Evolutionary conservation across 225 moss, liverwort and hornwort genomes (phyloP), one percentile per base, ranked within the genome.

Genomic region (Takakia lepidozioides): DNA sequence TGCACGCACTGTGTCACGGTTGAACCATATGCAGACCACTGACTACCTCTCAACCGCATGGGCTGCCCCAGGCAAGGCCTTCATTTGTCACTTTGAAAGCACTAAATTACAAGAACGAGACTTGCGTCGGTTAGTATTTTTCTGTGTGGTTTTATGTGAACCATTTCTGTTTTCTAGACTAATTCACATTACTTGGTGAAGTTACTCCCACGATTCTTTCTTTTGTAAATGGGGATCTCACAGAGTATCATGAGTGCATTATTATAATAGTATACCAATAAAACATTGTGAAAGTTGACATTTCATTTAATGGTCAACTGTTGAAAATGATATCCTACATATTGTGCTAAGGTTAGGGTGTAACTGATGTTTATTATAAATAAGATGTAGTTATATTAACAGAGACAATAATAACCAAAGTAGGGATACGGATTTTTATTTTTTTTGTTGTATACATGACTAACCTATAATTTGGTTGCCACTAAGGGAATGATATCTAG

Each of bases 21-120:
- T 85, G 59, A 79, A 82, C 67, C 79, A 85, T 38, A 85, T 82
- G 79, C 85, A 89, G 43, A 76, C 79, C 27, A 73, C 64, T 57
- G 80, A 89, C 29, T 85, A 80, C 35, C 76, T 85, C 34, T 74
- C 80, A 6, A 72, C 76, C 61, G 71, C 80, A 25, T 90, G 83
- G 85, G 72, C 77, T 46, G 66, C 78, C 64, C 89, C 80, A 16
- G 85, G 85, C 51, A 86, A 85, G 30, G 77, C 77, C 27, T 72
- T 72, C 27, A 72, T 68, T 25, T 68, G 72, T 46, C 72, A 78
- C 25, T 68, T 78, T 21, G 77, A 78, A 54, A 72, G 77, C 61
- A 64, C 61, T 22, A 54, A 61, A 16, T 32, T 78, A 30, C 68
- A 61, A 42, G 72, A 78, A 68, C 60, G 68, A 29, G 68, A 72